These are phyloP conservation scores for Metroxylon sagu DNA, from an alignment of 176 grass and related monocot genomes.

Conservation along the genomic window DNA sequence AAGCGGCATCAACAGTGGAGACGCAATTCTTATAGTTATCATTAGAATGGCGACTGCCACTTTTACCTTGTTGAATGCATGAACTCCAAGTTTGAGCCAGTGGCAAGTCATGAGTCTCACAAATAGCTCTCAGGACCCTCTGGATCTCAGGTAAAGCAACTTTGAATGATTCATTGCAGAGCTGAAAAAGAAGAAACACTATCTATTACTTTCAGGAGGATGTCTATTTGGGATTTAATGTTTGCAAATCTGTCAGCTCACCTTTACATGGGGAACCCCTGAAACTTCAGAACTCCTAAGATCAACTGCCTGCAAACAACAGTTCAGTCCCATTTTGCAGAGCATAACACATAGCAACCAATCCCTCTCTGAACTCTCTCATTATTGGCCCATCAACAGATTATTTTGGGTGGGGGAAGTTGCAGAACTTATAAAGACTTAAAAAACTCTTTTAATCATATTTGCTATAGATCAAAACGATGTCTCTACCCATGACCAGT, in stretches of 20 bases:
- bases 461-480: no score
- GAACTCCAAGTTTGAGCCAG: slow-evolving; percentile 91
- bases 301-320: slow-evolving; percentile 68
- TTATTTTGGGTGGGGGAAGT: no score
- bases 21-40: slow-evolving; percentile 69
- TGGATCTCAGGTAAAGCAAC: slow-evolving; percentile 50
- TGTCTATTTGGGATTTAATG: not conserved
- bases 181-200: slow-evolving; percentile 38
- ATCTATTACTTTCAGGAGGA: slow-evolving; percentile 4
- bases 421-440: no score
- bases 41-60: slow-evolving; percentile 55
- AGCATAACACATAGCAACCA: no score
- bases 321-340: no score
- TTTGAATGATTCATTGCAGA: slow-evolving; percentile 41
- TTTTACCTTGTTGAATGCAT: slow-evolving; percentile 64
- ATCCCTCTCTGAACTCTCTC: no score
- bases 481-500: no score
- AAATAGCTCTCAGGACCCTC: slow-evolving; percentile 54
- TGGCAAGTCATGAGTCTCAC: slow-evolving; percentile 50
- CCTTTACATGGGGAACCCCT: slow-evolving; percentile 38
- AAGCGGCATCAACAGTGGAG: slow-evolving; percentile 76
- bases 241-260: slow-evolving; percentile 22
- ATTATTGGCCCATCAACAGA: no score
- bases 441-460: slow-evolving; percentile 16
- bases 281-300: slow-evolving; percentile 49